Evolutionary conservation across 1,139 yeast species (phyloP).

Genomic region (Yamadazyma dushanensis): DNA sequence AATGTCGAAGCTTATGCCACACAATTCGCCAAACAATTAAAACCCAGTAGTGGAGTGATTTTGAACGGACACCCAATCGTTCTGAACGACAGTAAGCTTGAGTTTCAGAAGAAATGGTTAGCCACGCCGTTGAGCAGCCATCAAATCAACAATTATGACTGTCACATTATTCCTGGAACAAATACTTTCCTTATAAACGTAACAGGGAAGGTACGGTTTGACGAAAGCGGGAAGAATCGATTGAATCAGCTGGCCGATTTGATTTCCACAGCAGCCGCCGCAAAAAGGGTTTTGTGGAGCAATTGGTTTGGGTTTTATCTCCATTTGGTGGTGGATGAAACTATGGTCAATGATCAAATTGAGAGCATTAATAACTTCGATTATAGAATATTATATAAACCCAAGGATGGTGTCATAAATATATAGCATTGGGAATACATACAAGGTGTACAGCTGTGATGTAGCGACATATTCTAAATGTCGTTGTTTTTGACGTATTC

Average conservation of each 20-base stretch:
- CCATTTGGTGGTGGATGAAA: constrained; percentile 59
- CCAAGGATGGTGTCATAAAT: constrained; percentile 51
- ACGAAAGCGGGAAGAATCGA: constrained; percentile 68
- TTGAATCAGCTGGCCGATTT: constrained; percentile 60
- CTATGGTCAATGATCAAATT: constrained; percentile 41
- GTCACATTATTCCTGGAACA: constrained; percentile 72
- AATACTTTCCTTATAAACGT: constrained; percentile 54
- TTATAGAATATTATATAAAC: constrained; percentile 65
- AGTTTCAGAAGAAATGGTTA: constrained; percentile 68
- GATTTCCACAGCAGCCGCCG: constrained; percentile 8
- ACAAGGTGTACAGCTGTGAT: background rate
- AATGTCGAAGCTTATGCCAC: constrained; percentile 52
- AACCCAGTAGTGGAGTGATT: constrained; percentile 50
- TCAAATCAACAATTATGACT: constrained; percentile 60
- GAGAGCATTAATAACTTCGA: constrained; percentile 58
- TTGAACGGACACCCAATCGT: constrained; percentile 65
- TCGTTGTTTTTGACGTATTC: constrained; percentile 23
- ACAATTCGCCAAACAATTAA: constrained; percentile 50
- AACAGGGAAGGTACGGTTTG: constrained; percentile 68
- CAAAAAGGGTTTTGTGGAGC: constrained; percentile 53
- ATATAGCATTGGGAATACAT: constrained; percentile 6
- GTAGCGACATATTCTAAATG: constrained; percentile 9
- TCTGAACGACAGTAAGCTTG: constrained; percentile 49
- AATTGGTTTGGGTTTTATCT: constrained; percentile 68
- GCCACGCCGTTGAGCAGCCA: constrained; percentile 63